Evolutionary conservation across 352 stramenopile species (phyloP).

Genomic region (Phytopythium vexans): DNA sequence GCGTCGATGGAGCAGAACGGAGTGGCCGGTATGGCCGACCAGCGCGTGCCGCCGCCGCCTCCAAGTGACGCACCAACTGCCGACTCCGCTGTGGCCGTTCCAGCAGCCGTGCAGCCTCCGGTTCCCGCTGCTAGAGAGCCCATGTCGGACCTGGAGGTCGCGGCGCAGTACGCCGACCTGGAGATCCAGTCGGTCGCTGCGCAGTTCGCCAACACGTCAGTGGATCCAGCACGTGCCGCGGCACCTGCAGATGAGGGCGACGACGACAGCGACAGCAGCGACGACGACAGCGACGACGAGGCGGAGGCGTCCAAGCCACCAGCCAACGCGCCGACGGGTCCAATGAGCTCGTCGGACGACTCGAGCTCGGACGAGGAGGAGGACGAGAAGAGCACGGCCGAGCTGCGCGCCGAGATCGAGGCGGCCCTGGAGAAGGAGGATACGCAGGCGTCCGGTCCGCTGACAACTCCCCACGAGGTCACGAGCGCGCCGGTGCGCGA

Average conservation of each 20-base stretch:
- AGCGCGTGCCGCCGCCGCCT: neutral
- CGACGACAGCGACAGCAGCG: conserved; percentile 14
- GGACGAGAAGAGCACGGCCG: conserved; percentile 18
- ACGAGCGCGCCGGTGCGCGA: conserved; percentile 47
- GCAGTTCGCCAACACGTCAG: conserved; percentile 32
- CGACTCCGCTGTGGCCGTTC: neutral
- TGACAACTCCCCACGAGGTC: conserved; percentile 73
- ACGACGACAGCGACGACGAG: conserved; percentile 23
- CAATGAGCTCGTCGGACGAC: neutral
- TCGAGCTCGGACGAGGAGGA: conserved; percentile 21
- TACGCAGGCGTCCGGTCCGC: conserved; percentile 31
- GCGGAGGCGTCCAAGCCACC: neutral
- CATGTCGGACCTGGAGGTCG: conserved; percentile 47
- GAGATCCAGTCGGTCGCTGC: conserved; percentile 45
- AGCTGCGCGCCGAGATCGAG: conserved; percentile 72
- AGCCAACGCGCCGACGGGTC: conserved; percentile 1
- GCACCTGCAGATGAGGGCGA: conserved; percentile 3
- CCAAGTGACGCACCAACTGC: neutral
- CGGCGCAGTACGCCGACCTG: conserved; percentile 46
- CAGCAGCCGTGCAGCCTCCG: neutral
- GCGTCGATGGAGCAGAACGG: too few relatives aligned
- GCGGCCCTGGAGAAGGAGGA: conserved; percentile 73
- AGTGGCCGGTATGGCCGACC: too few relatives aligned
- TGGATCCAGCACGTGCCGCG: conserved; percentile 9
- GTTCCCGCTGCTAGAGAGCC: neutral